Evolutionary conservation across 768 basidiomycete species (phyloP).

Genomic region (Suillus hirtellus): DNA sequence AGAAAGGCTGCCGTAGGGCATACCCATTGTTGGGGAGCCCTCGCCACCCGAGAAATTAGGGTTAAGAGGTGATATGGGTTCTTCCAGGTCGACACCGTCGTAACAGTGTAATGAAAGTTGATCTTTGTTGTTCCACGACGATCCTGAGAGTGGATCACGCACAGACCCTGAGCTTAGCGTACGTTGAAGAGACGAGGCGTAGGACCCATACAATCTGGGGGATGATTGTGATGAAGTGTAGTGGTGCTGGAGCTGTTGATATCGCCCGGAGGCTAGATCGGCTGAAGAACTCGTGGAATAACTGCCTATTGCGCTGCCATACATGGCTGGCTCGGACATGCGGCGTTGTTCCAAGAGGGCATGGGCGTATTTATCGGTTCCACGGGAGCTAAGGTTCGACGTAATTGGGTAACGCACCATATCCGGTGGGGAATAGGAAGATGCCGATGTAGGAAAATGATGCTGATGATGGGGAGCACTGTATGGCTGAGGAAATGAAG

Average conservation of each 20-base stretch:
- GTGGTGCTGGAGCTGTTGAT: slow-evolving; percentile 44
- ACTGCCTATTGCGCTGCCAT: slow-evolving; percentile 42
- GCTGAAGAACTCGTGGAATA: slow-evolving; percentile 33
- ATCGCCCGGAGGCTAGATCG: slow-evolving; percentile 35
- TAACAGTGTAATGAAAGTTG: slow-evolving; percentile 33
- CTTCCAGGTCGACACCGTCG: slow-evolving; percentile 40
- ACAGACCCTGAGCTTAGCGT: slow-evolving; percentile 46
- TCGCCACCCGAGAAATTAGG: slow-evolving; percentile 50
- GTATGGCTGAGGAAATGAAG: slow-evolving; percentile 41
- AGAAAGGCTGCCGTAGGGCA: slow-evolving; percentile 45
- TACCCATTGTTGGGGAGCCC: slow-evolving; percentile 34
- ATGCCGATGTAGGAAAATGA: slow-evolving; percentile 44
- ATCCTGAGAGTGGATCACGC: slow-evolving; percentile 40
- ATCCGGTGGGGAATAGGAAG: slow-evolving; percentile 38
- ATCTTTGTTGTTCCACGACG: slow-evolving; percentile 32
- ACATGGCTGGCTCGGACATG: slow-evolving; percentile 66
- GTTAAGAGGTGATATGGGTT: slow-evolving; percentile 56
- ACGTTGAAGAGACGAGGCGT: slow-evolving; percentile 45
- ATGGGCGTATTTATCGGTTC: slow-evolving; percentile 35
- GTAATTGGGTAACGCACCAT: slow-evolving; percentile 40
- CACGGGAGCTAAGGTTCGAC: slow-evolving; percentile 37
- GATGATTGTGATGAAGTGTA: slow-evolving; percentile 34
- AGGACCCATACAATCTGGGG: slow-evolving; percentile 38
- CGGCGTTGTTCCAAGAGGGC: slow-evolving; percentile 57
- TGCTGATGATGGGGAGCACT: slow-evolving; percentile 46